Evolutionary conservation across 768 basidiomycete genomes (phyloP), one percentile per base, ranked within the genome.

Genomic region (Cubamyces lactineus): DNA sequence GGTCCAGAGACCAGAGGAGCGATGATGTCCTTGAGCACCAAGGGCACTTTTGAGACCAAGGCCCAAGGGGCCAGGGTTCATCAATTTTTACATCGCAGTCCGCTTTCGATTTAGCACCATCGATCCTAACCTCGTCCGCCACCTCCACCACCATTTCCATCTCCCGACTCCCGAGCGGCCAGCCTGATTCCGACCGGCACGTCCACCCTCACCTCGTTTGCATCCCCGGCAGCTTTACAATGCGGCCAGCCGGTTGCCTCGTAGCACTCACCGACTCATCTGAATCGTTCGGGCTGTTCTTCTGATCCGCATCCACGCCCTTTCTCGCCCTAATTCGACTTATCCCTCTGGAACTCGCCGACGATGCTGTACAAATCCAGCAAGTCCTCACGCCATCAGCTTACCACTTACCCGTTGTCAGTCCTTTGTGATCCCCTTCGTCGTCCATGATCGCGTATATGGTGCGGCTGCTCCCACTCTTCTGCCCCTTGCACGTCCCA

Each of bases 81-180:
- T 39, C 57, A 58, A 26, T 50, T 59, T 49, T 59, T 45, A 52
- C 57, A 59, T 52, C 41, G 57, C 48, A 43, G 26, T 40, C 57
- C 57, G 57, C 57, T 40, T 50, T 47, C 39, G 19, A 13, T 42
- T 51, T 58, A 58, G 57, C 57, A 58, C 57, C 57, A 59, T 51
- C 57, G 57, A 59, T 51, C 57, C 57, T 50, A 34, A 34, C 34
- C 34, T 28, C 53, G 48, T 26, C 53, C n/a, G 17, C 56, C 48
- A 13, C 57, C 48, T 23, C 41, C 57, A 43, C 57, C 39, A 41
- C 51, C 50, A 11, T 34, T 48, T 38, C 46, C 55, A 47, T 39
- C 45, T 30, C 45, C 34, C 34, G 34, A n/a, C n/a, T n/a, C n/a
- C n/a, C n/a, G n/a, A n/a, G n/a, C n/a, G n/a, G n/a, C n/a, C n/a